Conservation (phyloP, 805 yeast genomes). For the Lachancea meyersii region DNA sequence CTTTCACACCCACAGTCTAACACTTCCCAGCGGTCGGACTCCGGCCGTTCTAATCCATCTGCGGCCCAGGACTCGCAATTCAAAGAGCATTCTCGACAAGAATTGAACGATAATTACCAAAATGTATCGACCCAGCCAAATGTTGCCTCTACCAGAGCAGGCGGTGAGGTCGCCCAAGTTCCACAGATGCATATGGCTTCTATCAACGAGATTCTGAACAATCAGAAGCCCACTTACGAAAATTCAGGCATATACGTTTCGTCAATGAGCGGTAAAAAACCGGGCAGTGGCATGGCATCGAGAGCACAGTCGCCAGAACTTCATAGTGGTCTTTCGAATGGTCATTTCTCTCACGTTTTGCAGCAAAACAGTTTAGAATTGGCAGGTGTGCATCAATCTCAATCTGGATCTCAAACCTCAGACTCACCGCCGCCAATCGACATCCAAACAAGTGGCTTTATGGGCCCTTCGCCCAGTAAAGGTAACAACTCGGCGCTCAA, state of each 20-base stretch:
- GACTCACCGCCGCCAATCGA: conserved; percentile 41
- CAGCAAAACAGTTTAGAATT: conserved; percentile 2
- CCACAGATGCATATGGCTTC: conserved; percentile 18
- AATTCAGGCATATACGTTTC: neutral
- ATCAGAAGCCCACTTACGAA: conserved; percentile 4
- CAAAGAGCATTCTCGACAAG: neutral
- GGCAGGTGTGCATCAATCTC: neutral
- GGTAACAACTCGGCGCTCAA: neutral
- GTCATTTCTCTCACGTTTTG: conserved; percentile 1
- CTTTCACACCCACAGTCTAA: neutral
- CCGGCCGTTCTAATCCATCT: neutral
- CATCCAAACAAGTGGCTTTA: conserved; percentile 2
- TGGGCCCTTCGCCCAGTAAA: neutral
- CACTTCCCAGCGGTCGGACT: neutral
- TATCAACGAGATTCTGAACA: conserved; percentile 16
- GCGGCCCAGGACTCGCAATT: neutral
- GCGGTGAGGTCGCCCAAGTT: conserved; percentile 1
- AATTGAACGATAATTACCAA: neutral
- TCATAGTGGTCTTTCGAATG: neutral
- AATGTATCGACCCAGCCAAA: neutral
- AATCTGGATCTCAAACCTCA: conserved; percentile 29
- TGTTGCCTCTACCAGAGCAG: neutral
- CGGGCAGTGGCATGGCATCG: neutral
- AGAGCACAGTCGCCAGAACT: conserved; percentile 2
- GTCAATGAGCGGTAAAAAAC: neutral